phyloP scores from a whole-genome alignment of 306 rosid species.

The Castanea crenata region DNA sequence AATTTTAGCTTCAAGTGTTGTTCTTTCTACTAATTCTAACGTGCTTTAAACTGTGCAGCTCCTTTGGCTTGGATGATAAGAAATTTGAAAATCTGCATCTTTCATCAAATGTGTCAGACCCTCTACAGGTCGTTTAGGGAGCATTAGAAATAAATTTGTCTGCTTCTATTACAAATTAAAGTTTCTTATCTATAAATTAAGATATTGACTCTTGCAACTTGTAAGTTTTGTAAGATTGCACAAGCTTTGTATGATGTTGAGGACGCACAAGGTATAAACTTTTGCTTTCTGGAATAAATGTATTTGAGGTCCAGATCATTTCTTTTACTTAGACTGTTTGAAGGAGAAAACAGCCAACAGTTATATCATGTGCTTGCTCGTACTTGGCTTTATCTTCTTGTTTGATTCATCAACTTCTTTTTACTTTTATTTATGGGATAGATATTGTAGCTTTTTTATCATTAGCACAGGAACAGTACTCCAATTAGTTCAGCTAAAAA shows the following conservation, averaged over 20 bases:
- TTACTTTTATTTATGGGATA: too few relatives aligned
- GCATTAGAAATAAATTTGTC: conserved; percentile 21
- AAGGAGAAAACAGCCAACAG: too few relatives aligned
- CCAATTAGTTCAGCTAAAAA: too few relatives aligned
- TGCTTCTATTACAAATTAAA: not conserved
- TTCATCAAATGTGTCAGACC: conserved; percentile 73
- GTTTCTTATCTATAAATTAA: conserved; percentile 17
- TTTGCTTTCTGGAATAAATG: not conserved
- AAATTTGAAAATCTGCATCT: conserved; percentile 83
- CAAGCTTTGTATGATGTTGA: conserved; percentile 88
- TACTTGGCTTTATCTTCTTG: too few relatives aligned
- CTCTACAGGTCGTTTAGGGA: conserved; percentile 63
- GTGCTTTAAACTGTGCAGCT: conserved; percentile 48
- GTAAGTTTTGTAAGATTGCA: conserved; percentile 56
- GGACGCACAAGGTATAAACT: conserved; percentile 80
- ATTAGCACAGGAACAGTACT: too few relatives aligned
- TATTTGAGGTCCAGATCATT: too few relatives aligned
- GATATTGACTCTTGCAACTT: conserved; percentile 33
- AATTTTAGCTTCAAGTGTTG: too few relatives aligned
- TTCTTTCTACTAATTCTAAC: conserved; percentile 15
- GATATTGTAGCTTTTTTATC: too few relatives aligned
- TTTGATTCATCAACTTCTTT: too few relatives aligned
- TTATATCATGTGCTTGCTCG: too few relatives aligned
- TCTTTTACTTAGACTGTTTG: too few relatives aligned
- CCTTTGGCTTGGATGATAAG: conserved; percentile 73